Conservation (phyloP, 192 early-diverging fungal genomes). For the Coemansia sp. region DNA sequence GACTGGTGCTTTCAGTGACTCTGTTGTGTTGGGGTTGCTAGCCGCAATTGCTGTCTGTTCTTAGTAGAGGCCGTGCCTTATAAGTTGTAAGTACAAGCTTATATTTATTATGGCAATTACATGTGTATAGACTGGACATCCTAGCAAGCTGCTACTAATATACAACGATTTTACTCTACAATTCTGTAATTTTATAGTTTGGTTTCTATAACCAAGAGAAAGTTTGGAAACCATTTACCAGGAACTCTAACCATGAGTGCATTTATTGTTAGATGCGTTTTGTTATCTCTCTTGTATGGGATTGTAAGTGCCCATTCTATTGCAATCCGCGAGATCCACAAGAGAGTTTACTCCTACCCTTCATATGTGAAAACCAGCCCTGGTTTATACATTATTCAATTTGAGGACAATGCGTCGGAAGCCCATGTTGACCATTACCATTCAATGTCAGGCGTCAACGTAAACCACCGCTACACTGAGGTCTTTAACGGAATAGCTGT, state of each 20-base stretch:
- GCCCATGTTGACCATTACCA: constrained; percentile 12
- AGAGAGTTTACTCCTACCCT: constrained; percentile 15
- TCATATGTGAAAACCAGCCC: constrained; percentile 13
- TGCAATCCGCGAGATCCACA: constrained; percentile 5
- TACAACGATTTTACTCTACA: too few relatives aligned
- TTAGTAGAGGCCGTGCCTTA: too few relatives aligned
- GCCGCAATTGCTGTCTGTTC: too few relatives aligned
- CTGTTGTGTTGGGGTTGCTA: neutral
- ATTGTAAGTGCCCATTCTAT: neutral
- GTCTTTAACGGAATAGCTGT: constrained; percentile 31
- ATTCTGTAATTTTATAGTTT: too few relatives aligned
- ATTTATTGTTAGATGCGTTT: neutral
- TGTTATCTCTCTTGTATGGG: neutral
- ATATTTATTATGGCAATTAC: too few relatives aligned
- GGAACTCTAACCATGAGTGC: neutral
- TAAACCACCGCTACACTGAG: constrained; percentile 15
- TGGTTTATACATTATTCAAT: constrained; percentile 35
- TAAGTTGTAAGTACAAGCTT: neutral
- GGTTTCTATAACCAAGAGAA: too few relatives aligned
- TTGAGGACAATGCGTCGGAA: constrained; percentile 13
- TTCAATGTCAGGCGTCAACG: constrained; percentile 10
- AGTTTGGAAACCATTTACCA: too few relatives aligned
- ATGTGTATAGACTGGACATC: too few relatives aligned
- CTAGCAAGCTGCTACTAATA: too few relatives aligned
- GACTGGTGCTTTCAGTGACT: neutral